Base-by-base conservation (phyloP, 495 filamentous ascomycete species). In the Penicillium lividum region DNA sequence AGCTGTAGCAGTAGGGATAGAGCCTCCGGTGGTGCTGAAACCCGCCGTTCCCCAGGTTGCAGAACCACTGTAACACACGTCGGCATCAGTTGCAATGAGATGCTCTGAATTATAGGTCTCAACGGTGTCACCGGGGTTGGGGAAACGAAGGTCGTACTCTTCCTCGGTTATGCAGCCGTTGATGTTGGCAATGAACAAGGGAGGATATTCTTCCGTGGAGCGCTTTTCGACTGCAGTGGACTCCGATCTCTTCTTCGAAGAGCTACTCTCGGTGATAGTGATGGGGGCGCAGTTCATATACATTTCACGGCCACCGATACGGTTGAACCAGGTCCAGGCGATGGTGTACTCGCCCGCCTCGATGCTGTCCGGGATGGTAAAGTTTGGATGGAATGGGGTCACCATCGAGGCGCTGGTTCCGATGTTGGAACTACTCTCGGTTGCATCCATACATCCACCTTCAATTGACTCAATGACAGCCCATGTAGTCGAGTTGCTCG, bases 261-360 rank as follows among this genome's bases (percentile, higher is more conserved):
- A 33, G 30, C 30, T 33, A 4, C 30, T 33, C 30, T 33, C 80
- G 0, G 66, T 64, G 60, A 95, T 77, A 5, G 78, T 82, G 53
- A 92, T 77, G 1, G 86, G 81, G 7, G 86, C 88, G 58, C 91
- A 96, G 80, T 92, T 90, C 91, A 93, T 94, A 77, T 95, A 95
- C 82, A 93, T 90, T 70, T 96, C 91, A 44, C 90, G 84, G 74
- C 89, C 88, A 47, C 90, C 90, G 58, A 91, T 70, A 54, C 83
- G 83, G 79, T 96, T 96, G 75, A 92, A 86, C 91, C 92, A 96
- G 10, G 90, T 89, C 82, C 89, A 95, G 36, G 89, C 89, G 53
- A 96, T 75, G 8, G 83, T 87, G 36, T 85, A 89, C 51, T 80
- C 66, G 8, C 79, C 80, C 4, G 64, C 57, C 4, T 58, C 53